Base-by-base conservation (phyloP, 495 filamentous ascomycete genomes). In the Chaetomidium leptoderma region DNA sequence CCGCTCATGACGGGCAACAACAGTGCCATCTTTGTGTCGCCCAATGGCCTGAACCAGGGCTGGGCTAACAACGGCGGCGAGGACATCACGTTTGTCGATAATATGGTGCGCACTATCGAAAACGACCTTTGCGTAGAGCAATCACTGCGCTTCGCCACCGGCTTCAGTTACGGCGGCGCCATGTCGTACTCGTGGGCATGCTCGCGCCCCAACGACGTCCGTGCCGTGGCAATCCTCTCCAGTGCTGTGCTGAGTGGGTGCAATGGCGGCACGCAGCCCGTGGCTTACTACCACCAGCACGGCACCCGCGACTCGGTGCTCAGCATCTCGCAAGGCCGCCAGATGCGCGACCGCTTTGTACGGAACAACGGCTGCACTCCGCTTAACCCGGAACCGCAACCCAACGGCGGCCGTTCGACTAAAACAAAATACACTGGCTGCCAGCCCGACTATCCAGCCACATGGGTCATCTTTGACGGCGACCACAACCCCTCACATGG, bases 151-250 rank as follows among this genome's bases (percentile, higher is more conserved):
- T 80, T 75, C 66, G 66, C 72, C 2, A 74, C 69, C 10, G 77
- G 77, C n/a, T 80, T 75, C 64, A 73, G 69, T 50, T 78, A 75
- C 63, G 77, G 77, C 21, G 77, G 64, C 16, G 71, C 70, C 30
- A 79, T 80, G 77, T 73, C 70, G 13, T 78, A 73, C 48, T 53
- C 71, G 7, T 74, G 76, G 3, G 40, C 40, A 9, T 80, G 77
- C 44, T 60, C 73, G 2, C 70, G 68, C 2, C 62, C 69, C 1
- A 69, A 72, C 27, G 66, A 68, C 17, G 68, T 78, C 59, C 70
- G 70, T 16, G 77, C 72, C 11, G 74, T 80, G 4, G 72, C 73
- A 19, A 70, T 72, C 2, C 45, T 79, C 23, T 75, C 74, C 6
- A 74, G 61, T 4, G 57, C 57, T 10, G n/a, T 53, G 6, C 54